phyloP scores from a whole-genome alignment of 306 rosid genomes.

The Prunus fruticosa region DNA sequence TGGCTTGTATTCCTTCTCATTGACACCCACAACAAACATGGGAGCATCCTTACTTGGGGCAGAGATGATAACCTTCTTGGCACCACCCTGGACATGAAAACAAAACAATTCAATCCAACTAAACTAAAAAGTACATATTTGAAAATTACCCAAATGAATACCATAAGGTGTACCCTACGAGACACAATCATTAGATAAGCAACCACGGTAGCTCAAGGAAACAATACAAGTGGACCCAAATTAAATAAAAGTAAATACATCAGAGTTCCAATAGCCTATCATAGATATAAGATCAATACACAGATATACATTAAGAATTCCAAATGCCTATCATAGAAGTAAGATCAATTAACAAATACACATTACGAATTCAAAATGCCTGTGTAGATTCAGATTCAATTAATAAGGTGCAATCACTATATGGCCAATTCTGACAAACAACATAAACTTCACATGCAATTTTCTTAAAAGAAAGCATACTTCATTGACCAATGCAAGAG shows the following conservation, averaged over 20 bases:
- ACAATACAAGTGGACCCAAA: too few species aligned
- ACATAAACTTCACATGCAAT: background rate
- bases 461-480: background rate
- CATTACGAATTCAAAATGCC: too few species aligned
- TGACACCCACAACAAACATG: constrained; percentile 96
- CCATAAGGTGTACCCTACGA: background rate
- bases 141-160: background rate
- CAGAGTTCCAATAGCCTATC: too few species aligned
- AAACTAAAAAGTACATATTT: background rate
- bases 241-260: too few species aligned
- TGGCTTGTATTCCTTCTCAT: constrained; percentile 86
- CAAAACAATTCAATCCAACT: background rate
- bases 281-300: too few species aligned
- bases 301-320: background rate
- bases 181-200: background rate
- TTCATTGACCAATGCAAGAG: background rate
- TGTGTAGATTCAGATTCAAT: too few species aligned
- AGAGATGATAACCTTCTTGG: constrained; percentile 95
- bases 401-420: background rate
- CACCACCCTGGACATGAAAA: constrained; percentile 69
- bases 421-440: background rate
- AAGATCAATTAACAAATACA: background rate
- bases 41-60: constrained; percentile 99
- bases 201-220: background rate
- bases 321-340: background rate